phyloP scores from a whole-genome alignment of 2,329 filamentous ascomycete genomes.

The Stachybotrys elegans region DNA sequence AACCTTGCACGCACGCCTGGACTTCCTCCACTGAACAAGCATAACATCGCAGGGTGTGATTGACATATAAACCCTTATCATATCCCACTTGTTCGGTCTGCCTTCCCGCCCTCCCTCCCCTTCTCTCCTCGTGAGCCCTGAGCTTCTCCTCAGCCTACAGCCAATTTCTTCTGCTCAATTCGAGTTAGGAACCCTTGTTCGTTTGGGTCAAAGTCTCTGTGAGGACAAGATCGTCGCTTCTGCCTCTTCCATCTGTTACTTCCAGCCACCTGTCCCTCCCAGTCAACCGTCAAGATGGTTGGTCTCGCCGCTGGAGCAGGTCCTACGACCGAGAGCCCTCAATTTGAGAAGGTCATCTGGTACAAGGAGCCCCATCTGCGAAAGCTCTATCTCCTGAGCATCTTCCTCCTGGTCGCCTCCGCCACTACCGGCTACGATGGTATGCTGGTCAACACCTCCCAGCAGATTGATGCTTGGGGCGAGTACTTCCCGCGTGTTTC shows the following conservation, averaged over 20 bases:
- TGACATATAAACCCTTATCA: too few relatives aligned
- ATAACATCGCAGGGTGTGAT: too few relatives aligned
- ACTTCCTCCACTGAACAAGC: too few relatives aligned
- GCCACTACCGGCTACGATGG: conserved; percentile 60
- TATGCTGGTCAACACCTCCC: conserved; percentile 54
- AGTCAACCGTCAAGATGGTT: too few relatives aligned
- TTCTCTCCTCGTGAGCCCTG: background rate
- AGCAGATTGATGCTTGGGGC: conserved; percentile 51
- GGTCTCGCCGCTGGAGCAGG: conserved; percentile 1
- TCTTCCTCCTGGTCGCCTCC: conserved; percentile 53
- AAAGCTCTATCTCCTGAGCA: conserved; percentile 47
- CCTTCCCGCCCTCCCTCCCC: background rate
- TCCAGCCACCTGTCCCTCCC: background rate
- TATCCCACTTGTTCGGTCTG: too few relatives aligned
- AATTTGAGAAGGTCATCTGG: conserved; percentile 53
- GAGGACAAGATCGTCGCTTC: background rate
- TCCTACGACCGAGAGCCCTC: conserved; percentile 39
- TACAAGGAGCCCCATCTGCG: conserved; percentile 50
- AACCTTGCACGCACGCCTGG: too few relatives aligned
- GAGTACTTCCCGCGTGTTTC: conserved; percentile 38
- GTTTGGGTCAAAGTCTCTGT: background rate
- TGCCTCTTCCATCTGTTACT: background rate
- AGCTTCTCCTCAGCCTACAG: too few relatives aligned
- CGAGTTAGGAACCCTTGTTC: background rate
- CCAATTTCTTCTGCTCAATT: background rate